Base-by-base conservation (phyloP, 2,329 filamentous ascomycete genomes). In the Myriosclerotinia curreyana region DNA sequence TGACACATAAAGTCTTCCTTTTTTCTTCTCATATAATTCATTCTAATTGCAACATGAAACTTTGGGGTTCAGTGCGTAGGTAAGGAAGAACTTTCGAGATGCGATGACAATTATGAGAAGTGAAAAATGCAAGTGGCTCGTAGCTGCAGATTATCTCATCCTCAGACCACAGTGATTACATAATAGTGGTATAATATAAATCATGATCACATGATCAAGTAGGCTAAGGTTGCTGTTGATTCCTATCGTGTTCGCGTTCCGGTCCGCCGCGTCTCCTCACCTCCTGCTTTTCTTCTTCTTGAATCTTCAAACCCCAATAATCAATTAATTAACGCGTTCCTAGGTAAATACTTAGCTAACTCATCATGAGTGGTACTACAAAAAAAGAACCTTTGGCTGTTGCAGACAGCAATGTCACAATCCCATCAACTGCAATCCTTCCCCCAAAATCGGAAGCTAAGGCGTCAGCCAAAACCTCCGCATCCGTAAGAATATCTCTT, bases 331-430 rank as follows among this genome's bases (percentile, higher is more conserved):
- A 34, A 46, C 28, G 15, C 55, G 17, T 20, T 12, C 5, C 11
- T 1, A 25, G 2, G 4, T 36, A 14, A 48, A 34, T 11, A 34
- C 4, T 5, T 5, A 22, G 2, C 12, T 44, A 17, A 17, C 28
- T 14, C 8, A 52, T 48, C 54, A 64, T 60, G 54, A 53, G 12
- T 8, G 9, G 6, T 15, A 15, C 20, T 8, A 51, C n/a, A 15
- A 5, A 20, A 9, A 60, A 44, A 36, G 17, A 46, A 42, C 55
- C 62, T 31, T 48, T 40, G 49, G 40, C 40, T 12, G 20, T 34
- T 38, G 38, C 56, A 52, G 56, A 61, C 36, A 54, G 28, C 9
- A 61, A 61, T 14, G 28, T 28, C 7, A 15, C 25, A 20, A 22
- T 14, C 2, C 25, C n/a, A n/a, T 8, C 49, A 14, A 22, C 38